A percentile compares a stretch with the other conserved stretches of the same genome.
Evolutionary conservation across 2,329 filamentous ascomycete species (phyloP).

Genomic region (Ophiostoma piceae): DNA sequence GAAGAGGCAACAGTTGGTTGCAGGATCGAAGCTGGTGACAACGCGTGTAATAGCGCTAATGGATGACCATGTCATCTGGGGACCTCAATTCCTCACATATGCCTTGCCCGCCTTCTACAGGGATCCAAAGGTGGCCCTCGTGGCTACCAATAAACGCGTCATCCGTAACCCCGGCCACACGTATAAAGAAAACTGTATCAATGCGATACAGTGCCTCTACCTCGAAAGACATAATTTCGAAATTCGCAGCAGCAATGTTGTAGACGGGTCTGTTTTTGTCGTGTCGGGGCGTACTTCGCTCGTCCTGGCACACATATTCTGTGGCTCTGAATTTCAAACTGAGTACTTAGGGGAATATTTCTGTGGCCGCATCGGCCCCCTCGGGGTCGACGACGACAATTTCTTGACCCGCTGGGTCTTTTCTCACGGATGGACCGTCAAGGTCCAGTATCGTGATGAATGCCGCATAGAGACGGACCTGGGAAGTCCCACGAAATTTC

Average conservation of each 20-base stretch:
- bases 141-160: conserved; percentile 53
- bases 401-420: conserved; percentile 53
- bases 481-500: conserved; percentile 44
- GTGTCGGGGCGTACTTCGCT: conserved; percentile 51
- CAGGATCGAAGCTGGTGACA: conserved; percentile 36
- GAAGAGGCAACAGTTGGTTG: conserved; percentile 46
- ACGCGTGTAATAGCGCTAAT: conserved; percentile 43
- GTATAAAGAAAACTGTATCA: conserved; percentile 39
- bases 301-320: conserved; percentile 47
- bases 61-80: conserved; percentile 53
- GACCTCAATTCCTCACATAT: conserved; percentile 37
- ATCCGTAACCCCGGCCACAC: conserved; percentile 34
- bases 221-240: conserved; percentile 60
- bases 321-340: conserved; percentile 39
- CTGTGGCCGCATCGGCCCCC: conserved; percentile 41
- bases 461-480: conserved; percentile 49
- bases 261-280: conserved; percentile 56
- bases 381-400: conserved; percentile 58
- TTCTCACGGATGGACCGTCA: conserved; percentile 47
- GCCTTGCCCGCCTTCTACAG: conserved; percentile 42
- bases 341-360: conserved; percentile 48
- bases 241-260: conserved; percentile 48
- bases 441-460: conserved; percentile 48
- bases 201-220: conserved; percentile 55
- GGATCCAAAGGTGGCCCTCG: conserved; percentile 46